Percentiles rank a stretch among this genome's conserved stretches.
These are phyloP conservation scores for Seiridium cupressi DNA, from an alignment of 2,329 filamentous ascomycete genomes.

Conservation along the genomic window DNA sequence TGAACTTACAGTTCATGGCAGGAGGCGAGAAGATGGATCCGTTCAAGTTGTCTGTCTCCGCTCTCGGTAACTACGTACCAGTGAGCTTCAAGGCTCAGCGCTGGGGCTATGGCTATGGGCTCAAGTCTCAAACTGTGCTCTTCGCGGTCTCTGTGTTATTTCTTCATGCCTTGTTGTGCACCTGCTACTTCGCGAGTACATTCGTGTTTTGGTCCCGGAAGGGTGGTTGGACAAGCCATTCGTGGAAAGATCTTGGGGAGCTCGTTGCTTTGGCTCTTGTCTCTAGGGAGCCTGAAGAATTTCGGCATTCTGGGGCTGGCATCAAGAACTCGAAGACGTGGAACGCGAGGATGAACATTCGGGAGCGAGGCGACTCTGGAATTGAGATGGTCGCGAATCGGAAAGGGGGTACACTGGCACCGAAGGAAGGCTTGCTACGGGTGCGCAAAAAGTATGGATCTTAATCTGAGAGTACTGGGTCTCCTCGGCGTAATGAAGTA, in stretches of 20 bases:
- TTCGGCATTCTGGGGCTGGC: too few species aligned
- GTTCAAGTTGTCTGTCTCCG: background rate
- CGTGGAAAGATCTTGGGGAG: conserved; percentile 1
- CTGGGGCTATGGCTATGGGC: conserved; percentile 2
- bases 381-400: too few species aligned
- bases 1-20: background rate
- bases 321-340: too few species aligned
- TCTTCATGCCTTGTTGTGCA: background rate
- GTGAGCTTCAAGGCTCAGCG: background rate
- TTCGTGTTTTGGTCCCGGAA: background rate
- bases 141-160: background rate
- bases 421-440: too few species aligned
- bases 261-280: background rate
- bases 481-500: too few species aligned
- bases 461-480: too few species aligned
- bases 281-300: background rate
- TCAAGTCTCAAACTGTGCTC: background rate
- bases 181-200: background rate
- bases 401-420: too few species aligned
- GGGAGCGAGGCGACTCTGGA: too few species aligned
- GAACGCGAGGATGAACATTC: too few species aligned
- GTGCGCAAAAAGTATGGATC: too few species aligned
- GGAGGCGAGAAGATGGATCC: background rate
- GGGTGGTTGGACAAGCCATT: background rate
- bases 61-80: background rate